A percentile compares a stretch with the other conserved stretches of the same genome.
Evolutionary conservation across 352 stramenopile genomes (phyloP).

Genomic region (Pythium aquatile): DNA sequence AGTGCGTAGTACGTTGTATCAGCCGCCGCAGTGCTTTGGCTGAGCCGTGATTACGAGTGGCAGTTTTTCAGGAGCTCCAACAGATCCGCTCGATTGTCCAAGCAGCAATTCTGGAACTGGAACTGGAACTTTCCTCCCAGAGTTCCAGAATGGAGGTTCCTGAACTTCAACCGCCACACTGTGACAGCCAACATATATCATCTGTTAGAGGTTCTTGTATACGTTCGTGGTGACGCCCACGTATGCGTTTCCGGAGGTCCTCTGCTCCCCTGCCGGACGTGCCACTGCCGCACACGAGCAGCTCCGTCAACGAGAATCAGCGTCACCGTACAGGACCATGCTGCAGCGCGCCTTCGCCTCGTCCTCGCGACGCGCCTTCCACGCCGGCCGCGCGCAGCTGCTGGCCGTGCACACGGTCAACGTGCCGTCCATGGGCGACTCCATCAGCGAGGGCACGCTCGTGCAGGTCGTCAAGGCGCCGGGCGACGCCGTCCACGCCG

Average conservation of each 20-base stretch:
- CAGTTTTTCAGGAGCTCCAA: not conserved
- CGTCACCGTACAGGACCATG: conserved; percentile 1
- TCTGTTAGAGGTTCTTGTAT: not conserved
- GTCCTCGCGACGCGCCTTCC: conserved; percentile 38
- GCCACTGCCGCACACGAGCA: conserved; percentile 5
- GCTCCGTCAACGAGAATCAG: not conserved
- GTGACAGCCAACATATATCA: conserved; percentile 7
- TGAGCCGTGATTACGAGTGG: too few species aligned
- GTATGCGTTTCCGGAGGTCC: conserved; percentile 3
- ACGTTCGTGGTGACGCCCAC: not conserved
- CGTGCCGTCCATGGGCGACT: conserved; percentile 93
- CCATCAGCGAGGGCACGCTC: conserved; percentile 98
- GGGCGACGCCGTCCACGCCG: conserved; percentile 92
- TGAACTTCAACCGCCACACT: not conserved
- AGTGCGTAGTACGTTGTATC: too few species aligned
- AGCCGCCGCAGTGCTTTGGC: too few species aligned
- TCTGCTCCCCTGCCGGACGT: conserved; percentile 1
- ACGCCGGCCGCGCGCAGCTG: conserved; percentile 36
- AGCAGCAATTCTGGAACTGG: conserved; percentile 5
- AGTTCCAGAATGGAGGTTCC: not conserved
- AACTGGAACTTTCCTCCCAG: conserved; percentile 1
- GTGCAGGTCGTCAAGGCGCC: conserved; percentile 93
- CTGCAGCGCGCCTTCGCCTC: conserved; percentile 22
- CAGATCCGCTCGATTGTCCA: conserved; percentile 1
- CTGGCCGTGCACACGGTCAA: conserved; percentile 74